Conservation (phyloP, 140 eudicot species). For the Oenanthe javanica region DNA sequence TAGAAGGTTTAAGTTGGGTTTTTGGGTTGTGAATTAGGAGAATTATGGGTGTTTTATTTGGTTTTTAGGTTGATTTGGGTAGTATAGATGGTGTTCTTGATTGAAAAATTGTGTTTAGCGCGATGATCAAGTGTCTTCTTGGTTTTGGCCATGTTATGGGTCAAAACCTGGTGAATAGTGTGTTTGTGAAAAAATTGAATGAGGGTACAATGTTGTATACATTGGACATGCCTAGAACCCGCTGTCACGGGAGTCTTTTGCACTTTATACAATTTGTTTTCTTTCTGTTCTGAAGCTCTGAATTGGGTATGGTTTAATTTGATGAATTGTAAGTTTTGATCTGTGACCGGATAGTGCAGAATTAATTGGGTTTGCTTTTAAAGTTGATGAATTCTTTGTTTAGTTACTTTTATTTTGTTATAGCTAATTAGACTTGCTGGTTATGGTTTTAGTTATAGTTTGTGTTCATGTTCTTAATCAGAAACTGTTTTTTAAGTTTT, state of each 20-base stretch:
- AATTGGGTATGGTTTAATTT: constrained; percentile 3
- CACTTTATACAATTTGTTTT: not conserved
- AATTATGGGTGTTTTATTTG: not conserved
- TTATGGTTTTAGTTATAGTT: not conserved
- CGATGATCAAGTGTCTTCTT: not conserved
- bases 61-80: constrained; percentile 15
- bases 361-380: not conserved
- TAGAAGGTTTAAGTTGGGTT: constrained; percentile 15
- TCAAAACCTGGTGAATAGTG: not conserved
- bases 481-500: not conserved
- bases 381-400: not conserved
- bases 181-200: not conserved
- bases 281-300: not conserved
- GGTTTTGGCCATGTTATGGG: not conserved
- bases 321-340: constrained; percentile 4
- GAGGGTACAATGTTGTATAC: not conserved
- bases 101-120: not conserved
- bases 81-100: not conserved
- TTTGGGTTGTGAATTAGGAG: constrained; percentile 18
- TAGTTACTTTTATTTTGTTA: not conserved
- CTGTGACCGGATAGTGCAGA: not conserved
- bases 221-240: not conserved
- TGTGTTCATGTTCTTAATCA: not conserved
- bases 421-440: not conserved
- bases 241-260: not conserved